Evolutionary conservation across 495 filamentous ascomycete species (phyloP).

Genomic region (Neurospora sp.): DNA sequence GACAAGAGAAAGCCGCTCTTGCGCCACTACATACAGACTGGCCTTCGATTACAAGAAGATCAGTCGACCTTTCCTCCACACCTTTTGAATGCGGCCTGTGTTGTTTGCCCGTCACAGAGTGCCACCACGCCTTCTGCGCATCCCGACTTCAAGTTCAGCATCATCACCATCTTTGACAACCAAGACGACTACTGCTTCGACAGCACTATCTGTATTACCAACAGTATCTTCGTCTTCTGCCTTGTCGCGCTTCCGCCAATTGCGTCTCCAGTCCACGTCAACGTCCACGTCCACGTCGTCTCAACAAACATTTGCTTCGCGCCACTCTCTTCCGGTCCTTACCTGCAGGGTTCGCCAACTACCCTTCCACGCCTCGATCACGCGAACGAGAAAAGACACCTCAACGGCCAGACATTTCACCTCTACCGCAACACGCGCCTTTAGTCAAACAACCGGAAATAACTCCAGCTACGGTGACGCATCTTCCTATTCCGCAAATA

Average conservation of each 20-base stretch:
- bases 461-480: not conserved
- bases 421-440: not conserved
- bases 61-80: not conserved
- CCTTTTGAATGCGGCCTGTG: not conserved
- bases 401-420: not conserved
- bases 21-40: not conserved
- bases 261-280: not conserved
- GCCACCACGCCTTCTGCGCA: not conserved
- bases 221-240: not conserved
- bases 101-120: not conserved
- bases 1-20: not conserved
- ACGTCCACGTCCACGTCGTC: not conserved
- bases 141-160: not conserved
- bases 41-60: not conserved
- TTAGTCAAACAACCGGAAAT: not conserved
- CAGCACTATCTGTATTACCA: not conserved
- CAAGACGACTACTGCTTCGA: not conserved
- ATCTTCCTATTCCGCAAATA: constrained; percentile 14
- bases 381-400: not conserved
- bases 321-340: not conserved
- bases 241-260: not conserved
- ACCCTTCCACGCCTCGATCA: not conserved
- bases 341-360: not conserved
- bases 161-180: not conserved
- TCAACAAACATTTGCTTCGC: not conserved